A percentile compares a stretch with the other conserved stretches of the same genome.
Conservation (phyloP, 2,329 filamentous ascomycete species). For the Cercospora brassicicola region DNA sequence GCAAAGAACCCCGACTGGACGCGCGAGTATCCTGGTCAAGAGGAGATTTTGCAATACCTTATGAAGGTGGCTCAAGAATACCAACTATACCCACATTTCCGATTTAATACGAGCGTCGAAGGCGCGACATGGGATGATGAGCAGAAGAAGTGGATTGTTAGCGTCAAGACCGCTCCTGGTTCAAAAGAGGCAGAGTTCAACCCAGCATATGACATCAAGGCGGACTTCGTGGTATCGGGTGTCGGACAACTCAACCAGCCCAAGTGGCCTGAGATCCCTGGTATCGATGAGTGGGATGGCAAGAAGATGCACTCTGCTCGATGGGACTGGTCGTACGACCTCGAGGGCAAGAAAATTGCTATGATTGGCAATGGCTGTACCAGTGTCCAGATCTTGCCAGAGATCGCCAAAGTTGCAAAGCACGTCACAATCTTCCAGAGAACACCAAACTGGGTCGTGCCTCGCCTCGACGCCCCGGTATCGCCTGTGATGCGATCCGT, state of each 20-base stretch:
- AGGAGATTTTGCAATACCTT: slow-evolving; percentile 61
- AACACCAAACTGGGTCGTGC: slow-evolving; percentile 60
- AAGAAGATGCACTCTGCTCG: slow-evolving; percentile 59
- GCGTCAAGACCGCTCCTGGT: slow-evolving; percentile 51
- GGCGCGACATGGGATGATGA: slow-evolving; percentile 57
- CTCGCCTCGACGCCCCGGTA: slow-evolving; percentile 53
- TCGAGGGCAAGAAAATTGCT: slow-evolving; percentile 57
- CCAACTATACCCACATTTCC: slow-evolving; percentile 57
- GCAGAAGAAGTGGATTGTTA: slow-evolving; percentile 53
- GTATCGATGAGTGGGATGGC: slow-evolving; percentile 51
- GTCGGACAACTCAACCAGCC: slow-evolving; percentile 63
- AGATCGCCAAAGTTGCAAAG: slow-evolving; percentile 53
- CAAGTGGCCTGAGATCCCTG: slow-evolving; percentile 51
- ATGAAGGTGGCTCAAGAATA: slow-evolving; percentile 55
- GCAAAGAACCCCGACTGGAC: slow-evolving; percentile 61
- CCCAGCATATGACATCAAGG: slow-evolving; percentile 53
- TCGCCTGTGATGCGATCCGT: slow-evolving; percentile 45
- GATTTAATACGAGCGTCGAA: slow-evolving; percentile 58
- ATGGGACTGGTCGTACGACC: slow-evolving; percentile 61
- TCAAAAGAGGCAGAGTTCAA: slow-evolving; percentile 58
- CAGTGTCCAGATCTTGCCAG: slow-evolving; percentile 60
- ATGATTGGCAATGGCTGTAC: slow-evolving; percentile 63
- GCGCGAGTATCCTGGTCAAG: slow-evolving; percentile 59
- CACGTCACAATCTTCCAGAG: slow-evolving; percentile 58
- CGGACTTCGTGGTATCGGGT: slow-evolving; percentile 59